These are phyloP conservation scores for Lumnitzera littorea DNA, from an alignment of 345 rosid species.

Conservation along the genomic window DNA sequence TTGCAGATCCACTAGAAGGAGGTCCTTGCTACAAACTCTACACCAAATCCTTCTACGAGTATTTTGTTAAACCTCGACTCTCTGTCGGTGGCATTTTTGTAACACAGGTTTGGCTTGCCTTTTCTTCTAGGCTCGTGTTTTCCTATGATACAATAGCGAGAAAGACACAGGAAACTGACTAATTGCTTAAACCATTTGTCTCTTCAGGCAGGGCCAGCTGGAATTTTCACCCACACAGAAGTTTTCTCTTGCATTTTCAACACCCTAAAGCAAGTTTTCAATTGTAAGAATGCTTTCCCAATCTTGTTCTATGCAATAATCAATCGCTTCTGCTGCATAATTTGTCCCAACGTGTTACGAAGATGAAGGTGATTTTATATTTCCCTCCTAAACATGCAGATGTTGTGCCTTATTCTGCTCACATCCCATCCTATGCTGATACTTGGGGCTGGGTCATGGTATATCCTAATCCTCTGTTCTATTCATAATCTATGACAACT, in stretches of 20 bases:
- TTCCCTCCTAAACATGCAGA: constrained; percentile 26
- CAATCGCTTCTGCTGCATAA: no score
- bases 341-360: no score
- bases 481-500: no score
- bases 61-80: constrained; percentile 43
- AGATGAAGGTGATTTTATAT: no score
- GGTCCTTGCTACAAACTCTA: constrained; percentile 66
- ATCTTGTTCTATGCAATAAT: not conserved
- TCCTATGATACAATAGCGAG: not conserved
- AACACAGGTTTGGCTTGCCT: constrained; percentile 34
- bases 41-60: constrained; percentile 54
- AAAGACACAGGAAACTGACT: not conserved
- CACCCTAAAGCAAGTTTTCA: constrained; percentile 57
- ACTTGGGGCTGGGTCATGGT: constrained; percentile 84
- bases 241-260: constrained; percentile 56
- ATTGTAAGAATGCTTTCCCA: constrained; percentile 25
- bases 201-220: constrained; percentile 65
- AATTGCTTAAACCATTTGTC: not conserved
- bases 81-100: constrained; percentile 44
- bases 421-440: constrained; percentile 64
- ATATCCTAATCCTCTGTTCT: not conserved
- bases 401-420: constrained; percentile 56
- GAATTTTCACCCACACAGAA: constrained; percentile 64
- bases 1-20: constrained; percentile 68
- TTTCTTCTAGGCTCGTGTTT: not conserved